A percentile compares a stretch with the other conserved stretches of the same genome.
Evolutionary conservation across 345 rosid genomes (phyloP).

Genomic region (Lenwebbia sp.): DNA sequence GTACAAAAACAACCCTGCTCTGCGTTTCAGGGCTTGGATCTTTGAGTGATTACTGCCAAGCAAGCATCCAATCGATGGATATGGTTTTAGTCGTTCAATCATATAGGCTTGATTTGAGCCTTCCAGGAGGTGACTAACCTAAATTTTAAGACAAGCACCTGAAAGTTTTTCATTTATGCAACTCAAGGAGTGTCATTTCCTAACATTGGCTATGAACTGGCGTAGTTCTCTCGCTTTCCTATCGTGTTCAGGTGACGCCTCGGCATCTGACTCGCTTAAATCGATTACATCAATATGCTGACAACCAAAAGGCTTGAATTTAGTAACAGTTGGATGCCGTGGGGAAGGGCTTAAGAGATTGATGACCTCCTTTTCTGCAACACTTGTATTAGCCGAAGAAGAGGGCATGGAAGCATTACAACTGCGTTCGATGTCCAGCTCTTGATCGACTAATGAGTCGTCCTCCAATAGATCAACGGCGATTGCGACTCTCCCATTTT

Average conservation of each 20-base stretch:
- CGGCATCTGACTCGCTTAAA: slow-evolving; percentile 67
- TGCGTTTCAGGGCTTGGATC: background rate
- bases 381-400: background rate
- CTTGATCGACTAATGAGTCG: slow-evolving; percentile 7
- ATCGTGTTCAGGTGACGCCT: slow-evolving; percentile 45
- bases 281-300: slow-evolving; percentile 27
- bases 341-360: slow-evolving; percentile 79
- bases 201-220: slow-evolving; percentile 41
- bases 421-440: slow-evolving; percentile 7
- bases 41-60: background rate
- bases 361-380: slow-evolving; percentile 31
- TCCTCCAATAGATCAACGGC: background rate
- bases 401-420: background rate
- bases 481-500: slow-evolving; percentile 1
- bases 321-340: slow-evolving; percentile 1
- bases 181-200: slow-evolving; percentile 31
- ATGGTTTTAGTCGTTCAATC: background rate
- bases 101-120: background rate
- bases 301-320: slow-evolving; percentile 12
- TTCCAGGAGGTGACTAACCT: background rate
- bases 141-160: background rate
- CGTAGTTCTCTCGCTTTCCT: slow-evolving; percentile 60
- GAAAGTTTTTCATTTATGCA: background rate
- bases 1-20: background rate
- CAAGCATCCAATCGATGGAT: background rate